phyloP scores from a whole-genome alignment of 768 basidiomycete species.

The Lyophyllum semitale region DNA sequence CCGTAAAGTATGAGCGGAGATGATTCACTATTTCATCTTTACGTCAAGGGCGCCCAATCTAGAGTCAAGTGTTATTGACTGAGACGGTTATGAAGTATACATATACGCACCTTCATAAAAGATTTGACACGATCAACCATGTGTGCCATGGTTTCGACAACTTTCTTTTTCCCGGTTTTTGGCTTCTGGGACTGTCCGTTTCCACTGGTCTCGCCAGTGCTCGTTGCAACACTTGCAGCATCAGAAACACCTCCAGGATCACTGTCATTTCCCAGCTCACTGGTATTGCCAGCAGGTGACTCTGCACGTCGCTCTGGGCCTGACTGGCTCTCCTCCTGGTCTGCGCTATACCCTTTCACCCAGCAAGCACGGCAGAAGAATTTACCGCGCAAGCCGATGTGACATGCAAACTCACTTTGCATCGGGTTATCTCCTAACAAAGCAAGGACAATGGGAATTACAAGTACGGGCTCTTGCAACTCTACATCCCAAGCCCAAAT shows the following conservation, averaged over 20 bases:
- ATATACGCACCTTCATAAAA: not conserved
- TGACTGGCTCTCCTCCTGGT: constrained; percentile 18
- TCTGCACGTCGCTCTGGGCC: no score
- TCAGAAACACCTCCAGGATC: not conserved
- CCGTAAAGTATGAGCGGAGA: no score
- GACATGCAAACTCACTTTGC: constrained; percentile 46
- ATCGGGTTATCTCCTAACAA: constrained; percentile 48
- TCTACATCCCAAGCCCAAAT: constrained; percentile 40
- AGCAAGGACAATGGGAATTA: constrained; percentile 31
- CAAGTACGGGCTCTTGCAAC: constrained; percentile 25
- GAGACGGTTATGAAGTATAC: not conserved
- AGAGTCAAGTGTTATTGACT: not conserved
- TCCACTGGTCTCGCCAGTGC: not conserved
- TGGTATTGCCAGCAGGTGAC: no score
- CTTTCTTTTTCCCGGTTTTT: not conserved
- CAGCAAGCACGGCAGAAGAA: constrained; percentile 42
- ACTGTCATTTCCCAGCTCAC: no score
- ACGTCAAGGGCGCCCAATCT: not conserved
- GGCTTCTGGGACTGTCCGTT: not conserved
- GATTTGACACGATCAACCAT: not conserved
- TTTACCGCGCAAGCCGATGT: constrained; percentile 39
- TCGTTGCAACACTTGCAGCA: not conserved
- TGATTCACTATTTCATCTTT: not conserved
- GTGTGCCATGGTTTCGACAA: not conserved
- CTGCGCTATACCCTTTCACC: constrained; percentile 27